Base-by-base conservation (phyloP, 805 yeast species). In the Candida germanica region DNA sequence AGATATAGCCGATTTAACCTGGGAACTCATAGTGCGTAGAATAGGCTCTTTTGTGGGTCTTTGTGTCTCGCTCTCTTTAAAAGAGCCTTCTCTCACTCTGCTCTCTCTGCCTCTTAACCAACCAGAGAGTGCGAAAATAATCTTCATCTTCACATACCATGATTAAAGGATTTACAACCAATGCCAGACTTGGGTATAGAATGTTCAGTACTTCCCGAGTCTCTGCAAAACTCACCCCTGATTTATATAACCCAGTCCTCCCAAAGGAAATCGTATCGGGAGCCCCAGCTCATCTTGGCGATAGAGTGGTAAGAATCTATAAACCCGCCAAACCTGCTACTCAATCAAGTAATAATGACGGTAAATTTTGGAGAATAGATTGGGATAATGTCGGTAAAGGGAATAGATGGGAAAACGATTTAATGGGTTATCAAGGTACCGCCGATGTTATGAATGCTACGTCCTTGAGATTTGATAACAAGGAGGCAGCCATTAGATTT, bases 351-450 rank as follows among this genome's bases (percentile, higher is more conserved):
- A 58, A 61, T 39, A 64, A 68, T 50, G 72, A 75, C 51, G 70
- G 75, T 13, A 58, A 63, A 37, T 58, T 53, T 47, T 86, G 95
- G 95, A 79, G 77, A 51, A 54, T 86, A 38, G 94, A 86, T 61
- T 86, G 93, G 91, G 95, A 87, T 54, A 75, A 85, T 27, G 64
- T 81, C 38, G 79, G 79, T 29, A 77, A 80, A 52, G 86, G 83
- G 15, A 79, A 86, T 67, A 69, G 93, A 56, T 86, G 95, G 95
- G 95, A 86, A 56, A 86, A 86, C 61, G 91, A 84, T 57, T 69
- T 86, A 56, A 86, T 86, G 61, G 95, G 95, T 17, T 86, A 84
- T 69, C 89, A 84, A 52, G 75, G 85, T 30, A 70, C 83, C 29
- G 77, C 84, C 24, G 95, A 86, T 58, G 80, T 79, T 62, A 81